Conservation (phyloP, 106 monocot genomes). For the Dendrobium chrysotoxum region DNA sequence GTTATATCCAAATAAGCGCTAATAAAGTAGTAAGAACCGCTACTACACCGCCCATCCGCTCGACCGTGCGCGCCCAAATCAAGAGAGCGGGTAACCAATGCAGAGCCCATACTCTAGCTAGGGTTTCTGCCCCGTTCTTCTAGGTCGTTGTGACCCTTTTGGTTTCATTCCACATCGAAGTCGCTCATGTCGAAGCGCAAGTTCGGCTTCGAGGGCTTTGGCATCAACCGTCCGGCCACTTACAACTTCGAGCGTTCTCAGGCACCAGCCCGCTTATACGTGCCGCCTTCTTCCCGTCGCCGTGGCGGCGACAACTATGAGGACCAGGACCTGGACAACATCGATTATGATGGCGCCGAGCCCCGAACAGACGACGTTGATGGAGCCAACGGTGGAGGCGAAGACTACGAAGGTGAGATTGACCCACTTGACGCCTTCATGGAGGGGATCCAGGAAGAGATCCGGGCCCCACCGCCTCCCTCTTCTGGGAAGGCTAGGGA, state of each 20-base stretch:
- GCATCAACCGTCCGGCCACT: constrained; percentile 66
- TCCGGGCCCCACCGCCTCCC: constrained; percentile 40
- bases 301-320: constrained; percentile 35
- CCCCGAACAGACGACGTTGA: neutral
- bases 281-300: constrained; percentile 50
- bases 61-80: too few relatives aligned
- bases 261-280: constrained; percentile 72
- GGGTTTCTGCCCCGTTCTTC: too few relatives aligned
- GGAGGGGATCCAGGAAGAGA: constrained; percentile 85
- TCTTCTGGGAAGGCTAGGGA: constrained; percentile 17
- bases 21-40: too few relatives aligned
- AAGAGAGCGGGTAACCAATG: too few relatives aligned
- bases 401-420: constrained; percentile 46
- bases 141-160: too few relatives aligned
- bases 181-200: constrained; percentile 83
- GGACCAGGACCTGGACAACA: constrained; percentile 78
- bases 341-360: constrained; percentile 54
- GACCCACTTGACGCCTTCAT: constrained; percentile 98
- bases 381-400: neutral
- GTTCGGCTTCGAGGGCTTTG: constrained; percentile 93
- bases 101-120: too few relatives aligned
- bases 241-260: constrained; percentile 83
- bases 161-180: neutral
- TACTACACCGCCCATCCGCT: too few relatives aligned
- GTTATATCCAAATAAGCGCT: too few relatives aligned